A percentile compares a stretch with the other conserved stretches of the same genome.
These are phyloP conservation scores for Prunus yedoensis DNA, from an alignment of 331 rosid species.

Conservation along the genomic window DNA sequence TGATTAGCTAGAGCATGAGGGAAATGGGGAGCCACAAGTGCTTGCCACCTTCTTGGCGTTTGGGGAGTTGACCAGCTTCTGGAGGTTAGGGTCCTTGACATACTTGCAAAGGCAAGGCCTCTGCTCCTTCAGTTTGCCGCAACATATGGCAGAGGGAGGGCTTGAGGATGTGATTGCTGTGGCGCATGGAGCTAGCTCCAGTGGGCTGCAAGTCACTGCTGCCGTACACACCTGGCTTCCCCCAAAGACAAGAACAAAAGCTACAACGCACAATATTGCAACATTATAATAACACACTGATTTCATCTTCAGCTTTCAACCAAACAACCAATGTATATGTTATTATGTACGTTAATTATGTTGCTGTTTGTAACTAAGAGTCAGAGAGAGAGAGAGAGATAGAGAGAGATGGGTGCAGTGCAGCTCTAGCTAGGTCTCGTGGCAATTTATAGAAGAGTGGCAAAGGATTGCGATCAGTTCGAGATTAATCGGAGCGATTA, in stretches of 20 bases:
- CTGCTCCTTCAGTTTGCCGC: slow-evolving; percentile 52
- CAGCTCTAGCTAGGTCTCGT: background rate
- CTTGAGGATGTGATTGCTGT: slow-evolving; percentile 38
- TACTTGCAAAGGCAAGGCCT: slow-evolving; percentile 62
- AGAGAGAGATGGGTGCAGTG: background rate
- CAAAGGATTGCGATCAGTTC: background rate
- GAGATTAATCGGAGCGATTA: too few species aligned
- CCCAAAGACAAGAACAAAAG: background rate
- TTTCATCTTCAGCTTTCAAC: background rate
- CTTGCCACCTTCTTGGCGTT: slow-evolving; percentile 61
- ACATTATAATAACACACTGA: background rate
- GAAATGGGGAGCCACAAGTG: slow-evolving; percentile 58
- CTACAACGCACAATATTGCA: background rate
- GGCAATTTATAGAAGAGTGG: slow-evolving; percentile 34
- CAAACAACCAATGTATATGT: background rate
- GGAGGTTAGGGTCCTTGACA: slow-evolving; percentile 55
- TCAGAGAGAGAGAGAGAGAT: too few species aligned
- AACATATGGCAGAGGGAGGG: slow-evolving; percentile 43
- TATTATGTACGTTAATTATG: background rate
- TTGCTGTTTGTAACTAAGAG: background rate
- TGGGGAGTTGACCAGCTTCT: slow-evolving; percentile 59
- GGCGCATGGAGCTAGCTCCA: slow-evolving; percentile 48
- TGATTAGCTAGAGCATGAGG: slow-evolving; percentile 30
- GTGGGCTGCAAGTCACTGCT: slow-evolving; percentile 38
- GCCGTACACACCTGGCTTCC: background rate